These are phyloP conservation scores for Megacollybia platyphylla DNA, from an alignment of 1,284 basidiomycete genomes.

Conservation along the genomic window DNA sequence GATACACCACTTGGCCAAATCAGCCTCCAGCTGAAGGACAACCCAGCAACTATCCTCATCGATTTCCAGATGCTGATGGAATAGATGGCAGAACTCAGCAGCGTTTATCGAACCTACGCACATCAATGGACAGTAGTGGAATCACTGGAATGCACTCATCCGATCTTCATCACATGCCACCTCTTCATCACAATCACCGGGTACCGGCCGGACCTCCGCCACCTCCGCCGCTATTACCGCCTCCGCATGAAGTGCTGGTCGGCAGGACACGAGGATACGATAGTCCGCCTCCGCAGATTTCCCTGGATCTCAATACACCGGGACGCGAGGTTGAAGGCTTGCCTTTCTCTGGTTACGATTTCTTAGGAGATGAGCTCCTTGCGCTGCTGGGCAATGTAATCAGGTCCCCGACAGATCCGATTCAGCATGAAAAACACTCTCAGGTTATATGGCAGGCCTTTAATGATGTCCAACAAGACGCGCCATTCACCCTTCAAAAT, in stretches of 20 bases:
- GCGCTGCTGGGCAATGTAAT: slow-evolving; percentile 9
- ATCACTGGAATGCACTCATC: neutral
- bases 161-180: neutral
- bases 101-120: slow-evolving; percentile 8
- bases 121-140: slow-evolving; percentile 3
- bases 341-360: slow-evolving; percentile 10
- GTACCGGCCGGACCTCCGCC: neutral
- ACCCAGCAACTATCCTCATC: no score
- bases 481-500: neutral
- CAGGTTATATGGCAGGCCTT: neutral
- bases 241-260: no score
- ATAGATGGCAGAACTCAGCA: slow-evolving; percentile 1
- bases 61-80: neutral
- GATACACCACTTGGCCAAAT: neutral
- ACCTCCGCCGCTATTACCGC: neutral
- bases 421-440: neutral
- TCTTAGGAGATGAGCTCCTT: slow-evolving; percentile 9
- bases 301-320: slow-evolving; percentile 8
- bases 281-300: slow-evolving; percentile 5
- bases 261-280: neutral
- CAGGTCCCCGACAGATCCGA: slow-evolving; percentile 3
- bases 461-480: neutral
- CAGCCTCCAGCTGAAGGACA: neutral
- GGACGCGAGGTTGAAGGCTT: slow-evolving; percentile 8
- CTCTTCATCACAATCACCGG: neutral